Conservation (phyloP, 441 rosid species). For the Jatropha podagrica region DNA sequence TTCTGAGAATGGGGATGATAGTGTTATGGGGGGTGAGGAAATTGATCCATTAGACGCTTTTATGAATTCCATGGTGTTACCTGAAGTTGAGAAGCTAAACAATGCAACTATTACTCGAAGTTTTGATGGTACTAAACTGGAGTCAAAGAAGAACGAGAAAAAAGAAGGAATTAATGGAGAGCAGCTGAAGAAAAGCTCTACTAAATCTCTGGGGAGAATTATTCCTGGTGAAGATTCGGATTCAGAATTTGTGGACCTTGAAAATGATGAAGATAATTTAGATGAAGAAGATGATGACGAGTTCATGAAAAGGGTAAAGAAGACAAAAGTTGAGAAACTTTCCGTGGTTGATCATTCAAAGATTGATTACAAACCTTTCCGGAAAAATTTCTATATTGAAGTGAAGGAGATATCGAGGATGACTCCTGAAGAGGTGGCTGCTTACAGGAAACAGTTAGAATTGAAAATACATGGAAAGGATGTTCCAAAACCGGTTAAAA, state of each 20-base stretch:
- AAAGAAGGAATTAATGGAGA: constrained; percentile 38
- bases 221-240: constrained; percentile 91
- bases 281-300: constrained; percentile 93
- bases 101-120: constrained; percentile 33
- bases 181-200: constrained; percentile 42
- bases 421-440: constrained; percentile 74
- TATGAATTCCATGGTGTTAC: constrained; percentile 75
- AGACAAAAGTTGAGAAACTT: constrained; percentile 88
- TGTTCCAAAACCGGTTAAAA: constrained; percentile 80
- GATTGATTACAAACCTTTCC: constrained; percentile 65
- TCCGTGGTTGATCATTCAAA: constrained; percentile 89
- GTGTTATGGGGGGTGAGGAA: constrained; percentile 58
- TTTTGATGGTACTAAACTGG: constrained; percentile 30
- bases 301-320: constrained; percentile 98
- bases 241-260: constrained; percentile 68
- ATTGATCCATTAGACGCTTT: constrained; percentile 91
- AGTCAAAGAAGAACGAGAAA: constrained; percentile 36
- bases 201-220: constrained; percentile 76
- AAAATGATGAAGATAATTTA: constrained; percentile 53
- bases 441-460: constrained; percentile 71
- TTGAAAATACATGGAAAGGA: constrained; percentile 83
- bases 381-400: constrained; percentile 81
- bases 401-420: constrained; percentile 82
- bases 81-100: constrained; percentile 84
- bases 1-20: constrained; percentile 39